Base-by-base conservation (phyloP, 805 yeast species). In the Spencermartinsiella europaea region DNA sequence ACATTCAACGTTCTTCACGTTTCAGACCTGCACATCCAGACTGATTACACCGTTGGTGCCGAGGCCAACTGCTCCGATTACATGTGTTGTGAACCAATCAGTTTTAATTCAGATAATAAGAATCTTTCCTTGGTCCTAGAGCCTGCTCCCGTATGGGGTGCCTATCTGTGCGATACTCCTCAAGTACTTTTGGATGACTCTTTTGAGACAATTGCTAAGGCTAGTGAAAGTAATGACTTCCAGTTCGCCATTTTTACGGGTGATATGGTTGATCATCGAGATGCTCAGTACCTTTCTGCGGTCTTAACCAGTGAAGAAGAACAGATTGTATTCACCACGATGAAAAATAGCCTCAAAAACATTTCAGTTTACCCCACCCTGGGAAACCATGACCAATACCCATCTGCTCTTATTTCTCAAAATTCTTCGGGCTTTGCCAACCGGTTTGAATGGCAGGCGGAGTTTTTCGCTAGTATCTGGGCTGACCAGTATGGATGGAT, bases 351-450 rank as follows among this genome's bases (percentile, higher is more conserved):
- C 44, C 70, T 82, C 47, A 66, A 71, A 16, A 68, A 75, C 43
- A 61, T 78, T 25, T 82, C 86, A 5, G 75, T 83, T 3, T 81
- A 68, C 58, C 73, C 86, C 7, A 77, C 77, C 17, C 65, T 83
- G 56, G 89, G 89, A 21, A 81, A 80, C 61, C 88, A 83, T 63
- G 89, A 83, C 58, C 75, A 81, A 21, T 83, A 74, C 69, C 89
- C 90, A 15, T 79, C 80, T 54, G 84, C 83, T 33, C 86, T 82
- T 60, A 62, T 81, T 49, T 83, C 86, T 1, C 83, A 81, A 47
- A 58, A 67, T 25, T 58, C 62, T 31, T 71, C 75, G 21, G 76
- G 76, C 5, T 75, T 68, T 48, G 59, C 64, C 2, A 64, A 69
- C 46, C 54, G 68, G 54, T 71, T 72, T 47, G 59, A 65, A 16